Evolutionary conservation across 768 basidiomycete genomes (phyloP), one percentile per base, ranked within the genome.

Genomic region (Auricularia cornea): DNA sequence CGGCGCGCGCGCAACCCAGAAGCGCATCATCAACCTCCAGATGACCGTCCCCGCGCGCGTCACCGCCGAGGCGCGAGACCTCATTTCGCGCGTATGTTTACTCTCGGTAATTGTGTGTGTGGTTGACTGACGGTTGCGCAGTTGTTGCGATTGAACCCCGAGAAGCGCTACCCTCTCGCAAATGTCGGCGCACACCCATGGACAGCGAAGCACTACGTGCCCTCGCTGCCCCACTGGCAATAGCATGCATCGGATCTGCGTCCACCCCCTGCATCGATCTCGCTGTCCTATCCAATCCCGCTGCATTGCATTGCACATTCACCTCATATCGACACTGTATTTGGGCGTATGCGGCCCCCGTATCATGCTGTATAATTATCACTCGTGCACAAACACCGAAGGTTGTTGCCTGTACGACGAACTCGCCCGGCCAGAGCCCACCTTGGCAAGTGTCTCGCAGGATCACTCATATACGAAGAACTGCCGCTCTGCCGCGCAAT

Each of bases 171-270:
- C 6, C 72, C 79, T 1, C 68, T 81, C 29, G 65, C 66, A 18
- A 73, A 79, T 12, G 79, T 80, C 18, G 63, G 74, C 30, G 66
- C 64, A 5, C 78, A 79, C 63, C 79, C 78, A 3, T 81, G 79
- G 78, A 78, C 80, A 63, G 71, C 72, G 60, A 57, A 57, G 28
- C 54, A 30, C 68, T 30, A 57, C 28, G 10, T 28, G 16, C 8
- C 23, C 28, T 8, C 28, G 29, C 26, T n/a, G 12, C 54, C 54
- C 6, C 54, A 29, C 30, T 14, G 18, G 54, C 54, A 26, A 31
- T 31, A 57, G 28, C 54, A 6, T 26, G 23, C 26, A 2, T 26
- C 54, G 26, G 6, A 8, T n/a, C 11, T 11, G 12, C 20, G 6
- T 11, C 6, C 54, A 10, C 28, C 2, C 54, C 26, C 6, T 57